Conservation (phyloP, 768 basidiomycete genomes). For the Pilatotrama ljubarskyi region DNA sequence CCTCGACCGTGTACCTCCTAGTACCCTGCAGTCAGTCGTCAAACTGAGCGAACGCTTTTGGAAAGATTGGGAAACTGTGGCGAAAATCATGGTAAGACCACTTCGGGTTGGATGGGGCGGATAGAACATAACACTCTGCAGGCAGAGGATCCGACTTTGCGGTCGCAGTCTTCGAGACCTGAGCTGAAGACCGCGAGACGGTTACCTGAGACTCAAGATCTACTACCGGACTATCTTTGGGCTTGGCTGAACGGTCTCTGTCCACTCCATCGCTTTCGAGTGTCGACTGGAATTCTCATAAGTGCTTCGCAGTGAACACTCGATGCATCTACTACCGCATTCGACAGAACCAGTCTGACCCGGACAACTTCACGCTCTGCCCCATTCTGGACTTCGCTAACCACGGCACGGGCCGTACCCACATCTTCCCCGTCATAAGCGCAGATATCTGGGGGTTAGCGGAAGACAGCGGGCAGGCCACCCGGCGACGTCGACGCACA, state of each 20-base stretch:
- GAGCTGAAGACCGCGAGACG: background rate
- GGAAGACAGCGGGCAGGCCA: conserved; percentile 42
- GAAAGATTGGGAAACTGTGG: conserved; percentile 58
- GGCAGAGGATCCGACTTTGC: conserved; percentile 2
- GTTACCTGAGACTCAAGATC: background rate
- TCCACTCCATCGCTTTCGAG: background rate
- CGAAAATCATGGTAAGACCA: conserved; percentile 51
- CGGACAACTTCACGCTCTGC: conserved; percentile 83
- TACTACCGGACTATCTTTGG: conserved; percentile 62
- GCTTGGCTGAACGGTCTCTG: conserved; percentile 84
- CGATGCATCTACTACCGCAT: conserved; percentile 79
- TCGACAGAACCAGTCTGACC: conserved; percentile 46
- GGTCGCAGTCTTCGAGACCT: conserved; percentile 11
- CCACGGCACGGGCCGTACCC: conserved; percentile 49
- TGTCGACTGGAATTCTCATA: conserved; percentile 4
- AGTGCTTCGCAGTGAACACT: conserved; percentile 71
- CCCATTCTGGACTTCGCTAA: conserved; percentile 93
- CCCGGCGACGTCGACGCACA: conserved; percentile 14
- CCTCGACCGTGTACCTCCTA: conserved; percentile 50
- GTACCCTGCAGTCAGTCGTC: conserved; percentile 42
- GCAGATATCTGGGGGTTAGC: conserved; percentile 38
- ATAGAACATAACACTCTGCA: background rate
- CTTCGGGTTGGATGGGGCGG: background rate
- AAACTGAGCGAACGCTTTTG: conserved; percentile 49
- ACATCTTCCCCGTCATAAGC: conserved; percentile 43